Conservation (phyloP, 1,139 yeast genomes). For the Saccharomyces hybrid region DNA sequence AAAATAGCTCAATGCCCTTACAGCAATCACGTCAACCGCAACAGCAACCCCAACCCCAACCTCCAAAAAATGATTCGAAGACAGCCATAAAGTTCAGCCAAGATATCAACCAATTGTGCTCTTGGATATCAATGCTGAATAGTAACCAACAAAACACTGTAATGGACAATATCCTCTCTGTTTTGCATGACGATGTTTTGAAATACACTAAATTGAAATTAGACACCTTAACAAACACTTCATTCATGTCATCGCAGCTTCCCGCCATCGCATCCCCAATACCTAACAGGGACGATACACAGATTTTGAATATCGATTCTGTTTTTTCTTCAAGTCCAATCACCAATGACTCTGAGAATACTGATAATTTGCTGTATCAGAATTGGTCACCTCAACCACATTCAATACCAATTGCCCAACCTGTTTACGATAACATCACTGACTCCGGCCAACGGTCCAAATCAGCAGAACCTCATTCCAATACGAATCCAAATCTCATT, state of each 20-base stretch:
- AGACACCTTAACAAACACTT: slow-evolving; percentile 29
- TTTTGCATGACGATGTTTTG: slow-evolving; percentile 44
- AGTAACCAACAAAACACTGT: slow-evolving; percentile 52
- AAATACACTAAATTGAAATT: slow-evolving; percentile 39
- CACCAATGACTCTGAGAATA: slow-evolving; percentile 7
- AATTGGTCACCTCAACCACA: slow-evolving; percentile 30
- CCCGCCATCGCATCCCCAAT: slow-evolving; percentile 2
- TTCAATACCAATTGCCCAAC: slow-evolving; percentile 14
- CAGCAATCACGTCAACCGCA: slow-evolving; percentile 8
- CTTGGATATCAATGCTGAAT: slow-evolving; percentile 53
- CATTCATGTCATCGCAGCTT: slow-evolving; percentile 6
- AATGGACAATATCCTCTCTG: slow-evolving; percentile 49
- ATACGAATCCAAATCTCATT: slow-evolving; percentile 12
- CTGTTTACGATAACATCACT: slow-evolving; percentile 23
- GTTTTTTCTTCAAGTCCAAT: slow-evolving; percentile 11
- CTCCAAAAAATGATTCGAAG: slow-evolving; percentile 11
- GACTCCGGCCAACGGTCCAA: slow-evolving; percentile 34
- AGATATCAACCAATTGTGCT: slow-evolving; percentile 46
- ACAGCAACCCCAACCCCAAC: slow-evolving; percentile 7
- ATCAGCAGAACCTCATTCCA: slow-evolving; percentile 36
- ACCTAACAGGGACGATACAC: slow-evolving; percentile 13
- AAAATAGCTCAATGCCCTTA: slow-evolving; percentile 26
- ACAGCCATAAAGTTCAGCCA: slow-evolving; percentile 36
- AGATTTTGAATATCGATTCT: slow-evolving; percentile 12
- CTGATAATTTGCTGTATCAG: slow-evolving; percentile 11